Evolutionary conservation across 164 flowering plant genomes (phyloP), one percentile per base, ranked within the genome.

Genomic region (Vitis amurensis): DNA sequence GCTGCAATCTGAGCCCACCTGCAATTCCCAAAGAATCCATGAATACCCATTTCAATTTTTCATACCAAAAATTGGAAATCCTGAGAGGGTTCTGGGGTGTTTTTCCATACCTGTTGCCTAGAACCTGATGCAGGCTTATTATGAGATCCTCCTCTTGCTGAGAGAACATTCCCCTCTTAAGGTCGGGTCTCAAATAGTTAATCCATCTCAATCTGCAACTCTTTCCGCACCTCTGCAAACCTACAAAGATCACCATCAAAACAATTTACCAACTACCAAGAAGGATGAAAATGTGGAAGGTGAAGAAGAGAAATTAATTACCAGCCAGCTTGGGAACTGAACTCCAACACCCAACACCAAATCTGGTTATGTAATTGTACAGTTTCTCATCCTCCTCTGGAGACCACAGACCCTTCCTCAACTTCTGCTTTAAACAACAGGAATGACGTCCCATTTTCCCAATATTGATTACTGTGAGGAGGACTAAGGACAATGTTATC

Each of bases 1-100:
- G 91, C 79, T 16, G 98, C 93, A 66, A 94, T 94, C 69, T 90
- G 97, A 68, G 98, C 93, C 98, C 98, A 94, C 84, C 98, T 93
- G 79, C 47, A 74, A 63, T 64, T 52, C 23, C 23, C 63, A 47
- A n/a, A 31, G 56, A 14, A 23, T 12, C 48, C 14, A 49, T 17
- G 31, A 71, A 11, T 68, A 50, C 52, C 72, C 69, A 68, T 62
- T 50, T 65, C 47, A 13, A 59, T 30, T 48, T 57, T 48, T 17
- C 9, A 59, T 23, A 27, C 52, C 61, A 47, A 11, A 13, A 8
- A 15, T 37, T 44, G 8, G 47, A 61, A 30, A 7, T 63, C 15
- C 53, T 3, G 12, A 15, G 11, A 10, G 5, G 19, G 15, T 50
- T 29, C 27, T 19, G 2, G 49, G 12, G 14, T 63, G 10, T 66